Conservation (phyloP, 257 asterid species). For the Parsonsia alboflavescens region DNA sequence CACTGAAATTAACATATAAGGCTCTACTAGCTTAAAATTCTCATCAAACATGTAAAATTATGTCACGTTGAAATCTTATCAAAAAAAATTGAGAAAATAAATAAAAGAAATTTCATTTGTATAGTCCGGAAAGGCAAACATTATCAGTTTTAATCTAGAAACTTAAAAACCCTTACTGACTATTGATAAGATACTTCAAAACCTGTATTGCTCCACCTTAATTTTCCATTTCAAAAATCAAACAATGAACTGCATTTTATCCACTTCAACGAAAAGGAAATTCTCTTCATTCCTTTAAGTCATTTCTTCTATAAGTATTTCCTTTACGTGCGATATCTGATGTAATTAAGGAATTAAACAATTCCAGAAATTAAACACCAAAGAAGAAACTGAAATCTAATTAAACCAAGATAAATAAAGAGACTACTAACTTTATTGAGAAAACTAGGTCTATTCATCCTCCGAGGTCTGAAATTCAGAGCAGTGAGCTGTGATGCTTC, state of each 20-base stretch:
- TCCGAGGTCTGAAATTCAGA: constrained; percentile 27
- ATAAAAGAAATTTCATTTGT: background rate
- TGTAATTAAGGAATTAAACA: background rate
- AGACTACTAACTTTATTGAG: constrained; percentile 30
- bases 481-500: constrained; percentile 40
- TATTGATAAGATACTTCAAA: background rate
- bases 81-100: background rate
- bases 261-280: background rate
- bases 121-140: background rate
- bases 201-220: background rate
- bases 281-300: background rate
- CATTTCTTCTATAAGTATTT: background rate
- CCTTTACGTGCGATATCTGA: background rate
- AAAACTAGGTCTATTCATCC: constrained; percentile 29
- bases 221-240: background rate
- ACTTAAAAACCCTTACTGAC: background rate
- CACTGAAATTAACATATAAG: background rate
- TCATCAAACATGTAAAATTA: background rate
- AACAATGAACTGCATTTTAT: background rate
- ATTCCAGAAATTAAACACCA: background rate
- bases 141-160: background rate
- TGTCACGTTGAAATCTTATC: background rate
- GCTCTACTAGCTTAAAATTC: background rate
- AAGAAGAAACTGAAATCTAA: background rate
- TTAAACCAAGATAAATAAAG: background rate